Evolutionary conservation across 306 rosid genomes (phyloP).

Genomic region (Echinosophora koreensis): DNA sequence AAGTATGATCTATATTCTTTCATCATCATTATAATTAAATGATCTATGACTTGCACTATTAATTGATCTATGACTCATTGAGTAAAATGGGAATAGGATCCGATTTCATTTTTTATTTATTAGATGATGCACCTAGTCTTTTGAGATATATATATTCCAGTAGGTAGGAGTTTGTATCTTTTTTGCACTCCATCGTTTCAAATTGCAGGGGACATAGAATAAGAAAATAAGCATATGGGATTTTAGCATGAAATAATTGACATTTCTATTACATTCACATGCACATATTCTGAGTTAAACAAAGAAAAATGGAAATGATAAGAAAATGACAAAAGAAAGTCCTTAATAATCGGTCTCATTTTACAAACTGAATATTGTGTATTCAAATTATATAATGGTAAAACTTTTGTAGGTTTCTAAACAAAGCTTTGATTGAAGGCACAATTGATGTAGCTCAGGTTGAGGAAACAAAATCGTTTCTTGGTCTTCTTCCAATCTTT

Average conservation of each 20-base stretch:
- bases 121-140: not conserved
- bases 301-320: not conserved
- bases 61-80: not conserved
- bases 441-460: conserved; percentile 26
- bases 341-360: not conserved
- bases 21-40: not conserved
- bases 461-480: conserved; percentile 52
- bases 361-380: not conserved
- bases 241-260: not conserved
- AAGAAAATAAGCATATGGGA: not conserved
- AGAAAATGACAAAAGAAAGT: not conserved
- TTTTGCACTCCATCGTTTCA: not conserved
- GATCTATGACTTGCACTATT: too few species aligned
- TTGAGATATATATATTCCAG: not conserved
- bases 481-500: conserved; percentile 42
- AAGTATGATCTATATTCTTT: conserved; percentile 9
- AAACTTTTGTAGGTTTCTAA: conserved; percentile 39
- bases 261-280: not conserved
- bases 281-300: not conserved
- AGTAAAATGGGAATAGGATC: not conserved
- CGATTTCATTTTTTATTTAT: not conserved
- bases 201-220: not conserved
- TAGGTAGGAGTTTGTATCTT: not conserved
- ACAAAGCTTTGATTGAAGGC: conserved; percentile 40
- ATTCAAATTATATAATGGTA: not conserved